Conservation (phyloP, 176 grass and related monocot genomes). For the Carex kokanica region DNA sequence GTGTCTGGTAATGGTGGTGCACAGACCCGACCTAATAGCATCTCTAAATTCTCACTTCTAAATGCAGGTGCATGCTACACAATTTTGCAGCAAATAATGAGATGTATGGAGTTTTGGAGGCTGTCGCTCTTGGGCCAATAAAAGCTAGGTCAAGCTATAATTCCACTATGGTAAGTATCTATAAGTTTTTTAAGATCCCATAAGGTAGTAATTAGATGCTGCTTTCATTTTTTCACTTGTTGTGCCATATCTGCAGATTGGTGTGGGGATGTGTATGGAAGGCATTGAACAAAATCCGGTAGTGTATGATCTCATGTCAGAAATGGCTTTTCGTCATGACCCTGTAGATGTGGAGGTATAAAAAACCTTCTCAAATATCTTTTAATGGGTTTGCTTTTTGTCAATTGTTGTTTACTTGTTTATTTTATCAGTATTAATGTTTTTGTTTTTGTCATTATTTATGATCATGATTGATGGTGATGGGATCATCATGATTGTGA, state of each 20-base stretch:
- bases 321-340: constrained; percentile 83
- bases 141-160: constrained; percentile 75
- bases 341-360: constrained; percentile 10
- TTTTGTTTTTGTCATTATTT: not conserved
- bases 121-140: constrained; percentile 63
- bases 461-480: not conserved
- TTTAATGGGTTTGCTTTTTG: not conserved
- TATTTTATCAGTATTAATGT: not conserved
- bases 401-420: not conserved
- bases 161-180: constrained; percentile 64
- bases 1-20: not conserved
- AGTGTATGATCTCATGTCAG: constrained; percentile 97
- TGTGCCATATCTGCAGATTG: constrained; percentile 45
- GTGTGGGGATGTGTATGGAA: constrained; percentile 99
- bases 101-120: constrained; percentile 84
- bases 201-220: not conserved
- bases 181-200: constrained; percentile 20
- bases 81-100: constrained; percentile 91
- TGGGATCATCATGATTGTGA: not conserved
- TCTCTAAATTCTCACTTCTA: not conserved
- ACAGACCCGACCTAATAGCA: not conserved
- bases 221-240: constrained; percentile 18
- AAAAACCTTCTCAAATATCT: not conserved
- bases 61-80: constrained; percentile 88
- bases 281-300: constrained; percentile 97